Base-by-base conservation (phyloP, 331 rosid species). In the Cydonia oblonga region DNA sequence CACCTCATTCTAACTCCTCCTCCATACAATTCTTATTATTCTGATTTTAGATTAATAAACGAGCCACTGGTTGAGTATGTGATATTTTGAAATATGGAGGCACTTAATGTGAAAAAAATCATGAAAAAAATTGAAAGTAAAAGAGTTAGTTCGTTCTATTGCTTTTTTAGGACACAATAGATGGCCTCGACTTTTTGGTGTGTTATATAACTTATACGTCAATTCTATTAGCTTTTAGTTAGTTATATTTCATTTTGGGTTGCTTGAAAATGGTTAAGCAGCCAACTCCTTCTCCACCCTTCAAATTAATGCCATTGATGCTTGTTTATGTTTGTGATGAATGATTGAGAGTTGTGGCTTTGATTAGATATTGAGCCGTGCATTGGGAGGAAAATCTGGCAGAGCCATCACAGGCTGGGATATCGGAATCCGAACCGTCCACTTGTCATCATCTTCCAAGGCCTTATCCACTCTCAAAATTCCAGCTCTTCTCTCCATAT, bases 401-500 rank as follows among this genome's bases (percentile, higher is more conserved):
- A 88, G 96, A 3, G 87, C 96, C 6, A 62, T 58, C 4, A 76
- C 87, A 1, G 96, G 98, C 14, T 93, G 98, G 98, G 98, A 93
- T 79, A 93, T 93, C 0, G 96, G 96, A 38, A 84, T 89, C 18
- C 88, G 75, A 51, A 70, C 84, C 70, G 60, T 93, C 69, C 84
- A 82, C 28, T 53, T 91, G 70, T 81, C 86, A 20, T 49, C 86
- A 33, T 76, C 95, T 8, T 76, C 89, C 9, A 62, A 83, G 59
- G 42, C 82, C 67, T 69, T 73, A 12, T 79, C 92, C 3, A 80
- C 84, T 25, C 79, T 90, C 65, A 82, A 78, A 26, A 78, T 85
- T 5, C 96, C 98, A 24, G 63, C 95, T 52, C 68, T 71, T 13
- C 79, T 93, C n/a, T 81, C 91, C 60, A 44, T 93, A 7, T 82